Base-by-base conservation (phyloP, 176 grass and related monocot genomes). In the Hordeum marinum region DNA sequence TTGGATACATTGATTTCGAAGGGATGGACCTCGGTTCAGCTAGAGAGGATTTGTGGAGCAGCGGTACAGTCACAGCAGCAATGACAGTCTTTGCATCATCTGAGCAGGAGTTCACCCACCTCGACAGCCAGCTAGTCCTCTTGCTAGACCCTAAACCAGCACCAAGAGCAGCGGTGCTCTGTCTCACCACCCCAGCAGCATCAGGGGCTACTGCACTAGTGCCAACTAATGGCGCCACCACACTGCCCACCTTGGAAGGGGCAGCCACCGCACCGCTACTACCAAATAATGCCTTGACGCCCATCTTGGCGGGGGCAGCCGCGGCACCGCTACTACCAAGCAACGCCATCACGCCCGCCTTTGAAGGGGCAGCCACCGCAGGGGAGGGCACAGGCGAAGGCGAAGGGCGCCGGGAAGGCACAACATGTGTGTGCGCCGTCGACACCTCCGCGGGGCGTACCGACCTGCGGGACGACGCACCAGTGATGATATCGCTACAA, bases 1-100 rank as follows among this genome's bases (percentile, higher is more conserved):
- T 99, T 2, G 96, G 96, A 79, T 84, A 93, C 96, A 99, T 99
- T 20, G 96, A 99, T 79, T 85, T 92, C 3, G 96, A 91, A 82
- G 96, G 96, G 77, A 99, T 96, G 40, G 93, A 99, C 75, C 93
- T 96, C 0, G 93, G 93, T 50, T 96, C 93, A 26, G 90, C 96
- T 69, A 99, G 79, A 32, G 82, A 92, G 11, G 93, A 92, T 55
- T 83, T 91, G 35, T 90, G 94, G 48, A 99, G 86, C 75, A 99
- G 82, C 0, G 96, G 93, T 21, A 99, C 96, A 26, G 96, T 96
- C 80, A 99, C 78, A 3, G 93, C 93, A 0, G 91, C 93, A 11
- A 99, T 88, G 36, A 91, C 75, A 2, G 93, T 94, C 84, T 99
- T 99, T 0, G 91, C 90, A 77, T 99, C 96, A 67, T 99, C 96